Base-by-base conservation (phyloP, 768 basidiomycete genomes). In the Tricholoma flavovirens region DNA sequence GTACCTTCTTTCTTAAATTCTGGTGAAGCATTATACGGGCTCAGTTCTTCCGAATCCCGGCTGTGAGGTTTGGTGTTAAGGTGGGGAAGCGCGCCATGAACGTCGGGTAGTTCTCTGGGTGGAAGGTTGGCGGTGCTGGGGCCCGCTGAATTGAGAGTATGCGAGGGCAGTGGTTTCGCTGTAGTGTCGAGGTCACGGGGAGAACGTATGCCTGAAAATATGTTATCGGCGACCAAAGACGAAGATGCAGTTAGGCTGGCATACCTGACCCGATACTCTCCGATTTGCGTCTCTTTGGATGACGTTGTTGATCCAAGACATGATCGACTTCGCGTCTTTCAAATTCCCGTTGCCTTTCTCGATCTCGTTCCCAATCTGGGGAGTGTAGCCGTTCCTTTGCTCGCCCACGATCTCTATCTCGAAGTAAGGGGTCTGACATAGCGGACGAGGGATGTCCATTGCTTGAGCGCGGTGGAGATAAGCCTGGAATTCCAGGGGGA, bases 1-100 rank as follows among this genome's bases (percentile, higher is more conserved):
- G 74, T 70, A 1, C 91, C 92, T 64, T 94, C 85, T 62, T 82
- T 85, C 67, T 82, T 83, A 54, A 77, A 71, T 36, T 86, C 83
- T 0, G 82, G 69, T 3, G 82, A 77, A 19, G 81, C 55, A 56
- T 59, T 54, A 42, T 67, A 66, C 17, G 70, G 60, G 55, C 64
- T 67, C 43, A 75, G 60, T 36, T 81, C 81, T 49, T 83, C 82
- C 0, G 75, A 76, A 61, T 80, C 80, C 21, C 66, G 63, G 10
- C 64, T 64, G 51, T 57, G 56, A 2, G 60, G 48, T 7, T 24
- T 60, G 24, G 59, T 38, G 22, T 59, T 62, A 21, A 66, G 59
- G 0, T 57, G 64, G 0, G 63, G 62, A n/a, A 63, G 59, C 5
- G 61, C 52, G 29, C 55, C 59, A 33, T 60, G 62, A 51, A 56